Base-by-base conservation (phyloP, 148 eudicot species). In the Rhododendron ovatum region DNA sequence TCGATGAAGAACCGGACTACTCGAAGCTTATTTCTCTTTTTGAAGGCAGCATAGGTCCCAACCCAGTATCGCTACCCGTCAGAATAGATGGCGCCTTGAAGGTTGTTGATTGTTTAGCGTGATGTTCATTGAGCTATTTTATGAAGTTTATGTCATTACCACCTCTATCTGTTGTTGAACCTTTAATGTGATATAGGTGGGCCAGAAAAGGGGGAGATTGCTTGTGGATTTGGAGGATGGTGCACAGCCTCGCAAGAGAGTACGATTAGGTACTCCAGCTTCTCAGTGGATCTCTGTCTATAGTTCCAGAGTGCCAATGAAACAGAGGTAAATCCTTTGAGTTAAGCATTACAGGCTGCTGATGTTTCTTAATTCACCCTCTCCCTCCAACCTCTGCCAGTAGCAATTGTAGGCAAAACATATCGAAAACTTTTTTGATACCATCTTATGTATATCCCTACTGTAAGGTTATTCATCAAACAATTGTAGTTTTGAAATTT, bases 1-100 rank as follows among this genome's bases (percentile, higher is more conserved):
- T 91, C 41, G 93, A 91, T 76, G 93, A 91, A 87, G 92, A 91
- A 82, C 93, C 93, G n/a, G 86, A 90, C 82, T 91, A 91, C 84
- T 85, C 89, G 0, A 91, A 89, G 88, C 91, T 88, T 37, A 89
- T 91, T 45, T 82, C 93, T 55, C 87, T 91, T 50, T 91, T 91
- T 84, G 90, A 91, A 55, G 89, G 86, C 41, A 84, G 88, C 84
- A 86, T 91, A 28, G 86, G 85, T 82, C 86, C 91, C 67, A 82
- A 86, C 83, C 90, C 91, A 69, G 84, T 84, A 53, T 80, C 84
- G 51, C 86, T 91, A 81, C 93, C 92, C 35, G 69, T 91, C 11
- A 90, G 86, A 78, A 91, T 88, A 48, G 93, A 90, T 85, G 92
- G 93, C 2, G 93, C 93, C 69, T 83, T 88, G 61, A 90, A 91